phyloP scores from a whole-genome alignment of 2,329 filamentous ascomycete species.

The Furcasterigmium sp. region DNA sequence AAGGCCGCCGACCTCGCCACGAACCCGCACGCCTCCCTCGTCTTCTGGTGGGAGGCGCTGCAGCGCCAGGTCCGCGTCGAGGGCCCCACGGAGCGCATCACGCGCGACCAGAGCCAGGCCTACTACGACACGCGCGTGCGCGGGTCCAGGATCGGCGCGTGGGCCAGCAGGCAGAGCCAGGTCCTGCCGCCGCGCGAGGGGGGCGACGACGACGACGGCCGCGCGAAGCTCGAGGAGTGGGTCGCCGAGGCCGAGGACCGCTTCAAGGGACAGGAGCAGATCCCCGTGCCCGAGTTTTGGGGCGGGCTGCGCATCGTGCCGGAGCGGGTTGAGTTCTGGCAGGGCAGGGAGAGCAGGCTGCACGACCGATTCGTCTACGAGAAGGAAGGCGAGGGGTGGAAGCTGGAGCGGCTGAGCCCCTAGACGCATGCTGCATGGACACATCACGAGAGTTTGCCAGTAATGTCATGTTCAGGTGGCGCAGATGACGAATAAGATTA shows the following conservation, averaged over 20 bases:
- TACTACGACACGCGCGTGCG: slow-evolving; percentile 68
- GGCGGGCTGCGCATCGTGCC: slow-evolving; percentile 84
- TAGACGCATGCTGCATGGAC: slow-evolving; percentile 24
- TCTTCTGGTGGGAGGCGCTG: slow-evolving; percentile 83
- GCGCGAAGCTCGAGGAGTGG: slow-evolving; percentile 69
- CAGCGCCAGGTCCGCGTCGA: slow-evolving; percentile 92
- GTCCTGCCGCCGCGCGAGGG: slow-evolving; percentile 50
- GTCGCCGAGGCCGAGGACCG: slow-evolving; percentile 70
- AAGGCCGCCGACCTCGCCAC: slow-evolving; percentile 62
- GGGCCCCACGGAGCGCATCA: slow-evolving; percentile 64
- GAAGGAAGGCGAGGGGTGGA: slow-evolving; percentile 52
- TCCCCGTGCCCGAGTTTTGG: slow-evolving; percentile 93
- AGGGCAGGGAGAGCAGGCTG: slow-evolving; percentile 81
- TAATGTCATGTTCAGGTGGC: neutral
- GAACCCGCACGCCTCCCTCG: slow-evolving; percentile 76
- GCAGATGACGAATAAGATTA: neutral
- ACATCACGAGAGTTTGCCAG: neutral
- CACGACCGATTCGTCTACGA: slow-evolving; percentile 92
- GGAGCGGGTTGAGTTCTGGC: slow-evolving; percentile 90
- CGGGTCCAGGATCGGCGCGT: slow-evolving; percentile 81
- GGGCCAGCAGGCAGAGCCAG: slow-evolving; percentile 85
- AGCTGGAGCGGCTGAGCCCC: slow-evolving; percentile 68
- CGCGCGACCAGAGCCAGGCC: slow-evolving; percentile 63
- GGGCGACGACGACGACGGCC: slow-evolving; percentile 53
- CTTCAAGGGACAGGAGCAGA: slow-evolving; percentile 71